Base-by-base conservation (phyloP, 169 alveolate genomes). In the Cryptosporidium sp. region DNA sequence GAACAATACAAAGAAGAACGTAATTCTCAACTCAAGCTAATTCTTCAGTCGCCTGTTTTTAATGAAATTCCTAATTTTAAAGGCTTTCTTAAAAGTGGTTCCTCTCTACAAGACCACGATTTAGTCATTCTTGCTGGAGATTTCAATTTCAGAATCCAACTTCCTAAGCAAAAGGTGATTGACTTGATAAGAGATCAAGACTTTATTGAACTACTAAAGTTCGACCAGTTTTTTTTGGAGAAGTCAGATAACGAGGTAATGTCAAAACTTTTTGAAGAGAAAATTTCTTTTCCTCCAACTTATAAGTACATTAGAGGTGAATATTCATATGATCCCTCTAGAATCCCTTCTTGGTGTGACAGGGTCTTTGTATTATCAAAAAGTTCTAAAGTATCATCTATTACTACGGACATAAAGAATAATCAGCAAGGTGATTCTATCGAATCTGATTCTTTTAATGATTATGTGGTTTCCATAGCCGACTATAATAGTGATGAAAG, bases 311-410 rank as follows among this genome's bases (percentile, higher is more conserved):
- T 89, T 85, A 84, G 86, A 29, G 97, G 97, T 16, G 93, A 96
- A 33, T 91, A 93, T 73, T 85, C 62, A 39, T 96, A 96, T 91
- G 97, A 96, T 45, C 92, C 93, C 39, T 93, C 96, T 41, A 95
- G 99, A 84, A 86, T 94, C 2, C 99, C 99, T 33, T 96, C 99
- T 0, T 97, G 98, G 97, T 94, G 96, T 59, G 98, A 95, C 92
- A 91, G 98, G 91, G 93, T 96, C 35, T 75, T 95, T 6, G 50
- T 70, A 1, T 59, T 50, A 2, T 55, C 67, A n/a, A 55, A 55
- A 0, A 10, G 16, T 26, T 55, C 37, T 21, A n/a, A 55, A 26
- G 8, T 10, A 3, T n/a, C 67, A 41, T 8, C 5, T 35, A 41
- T 41, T 41, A 9, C 16, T 23, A 55, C 59, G 0, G 48, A 39